These are phyloP conservation scores for Termitomyces titanicus DNA, from an alignment of 768 basidiomycete genomes.

Conservation along the genomic window DNA sequence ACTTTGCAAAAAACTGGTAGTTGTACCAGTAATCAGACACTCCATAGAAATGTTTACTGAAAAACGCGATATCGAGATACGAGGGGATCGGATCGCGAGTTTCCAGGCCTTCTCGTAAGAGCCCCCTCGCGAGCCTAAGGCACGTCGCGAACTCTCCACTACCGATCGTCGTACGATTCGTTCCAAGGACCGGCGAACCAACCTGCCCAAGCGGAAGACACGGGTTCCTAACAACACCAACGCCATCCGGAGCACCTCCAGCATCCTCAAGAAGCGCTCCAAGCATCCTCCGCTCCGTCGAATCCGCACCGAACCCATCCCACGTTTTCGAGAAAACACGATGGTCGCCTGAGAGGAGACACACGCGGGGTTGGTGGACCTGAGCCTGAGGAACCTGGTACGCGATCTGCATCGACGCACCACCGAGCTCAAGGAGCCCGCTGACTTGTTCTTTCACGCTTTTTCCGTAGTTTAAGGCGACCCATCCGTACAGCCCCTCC, in stretches of 20 bases:
- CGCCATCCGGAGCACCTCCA: neutral
- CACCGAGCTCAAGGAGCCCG: slow-evolving; percentile 10
- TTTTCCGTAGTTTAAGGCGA: slow-evolving; percentile 9
- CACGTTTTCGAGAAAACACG: slow-evolving; percentile 7
- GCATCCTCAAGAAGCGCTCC: slow-evolving; percentile 1
- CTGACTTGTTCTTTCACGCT: slow-evolving; percentile 6
- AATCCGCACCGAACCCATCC: slow-evolving; percentile 11
- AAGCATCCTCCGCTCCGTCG: neutral
- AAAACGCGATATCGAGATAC: slow-evolving; percentile 11
- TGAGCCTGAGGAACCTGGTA: slow-evolving; percentile 5
- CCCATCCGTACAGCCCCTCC: slow-evolving; percentile 13
- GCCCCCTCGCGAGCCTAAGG: neutral
- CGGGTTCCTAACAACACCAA: slow-evolving; percentile 1
- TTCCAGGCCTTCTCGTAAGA: slow-evolving; percentile 3
- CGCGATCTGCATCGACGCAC: slow-evolving; percentile 13
- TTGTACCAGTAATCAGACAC: slow-evolving; percentile 11
- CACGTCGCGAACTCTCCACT: slow-evolving; percentile 11
- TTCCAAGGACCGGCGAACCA: neutral
- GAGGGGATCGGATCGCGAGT: slow-evolving; percentile 9
- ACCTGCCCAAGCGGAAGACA: slow-evolving; percentile 8
- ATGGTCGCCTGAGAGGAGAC: slow-evolving; percentile 8
- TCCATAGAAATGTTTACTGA: slow-evolving; percentile 10
- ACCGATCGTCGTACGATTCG: slow-evolving; percentile 3
- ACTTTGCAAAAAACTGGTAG: slow-evolving; percentile 13
- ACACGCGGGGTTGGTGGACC: slow-evolving; percentile 1